Evolutionary conservation across 495 filamentous ascomycete species (phyloP), one percentile per base, ranked within the genome.

Genomic region (Aspergillus nidulans): DNA sequence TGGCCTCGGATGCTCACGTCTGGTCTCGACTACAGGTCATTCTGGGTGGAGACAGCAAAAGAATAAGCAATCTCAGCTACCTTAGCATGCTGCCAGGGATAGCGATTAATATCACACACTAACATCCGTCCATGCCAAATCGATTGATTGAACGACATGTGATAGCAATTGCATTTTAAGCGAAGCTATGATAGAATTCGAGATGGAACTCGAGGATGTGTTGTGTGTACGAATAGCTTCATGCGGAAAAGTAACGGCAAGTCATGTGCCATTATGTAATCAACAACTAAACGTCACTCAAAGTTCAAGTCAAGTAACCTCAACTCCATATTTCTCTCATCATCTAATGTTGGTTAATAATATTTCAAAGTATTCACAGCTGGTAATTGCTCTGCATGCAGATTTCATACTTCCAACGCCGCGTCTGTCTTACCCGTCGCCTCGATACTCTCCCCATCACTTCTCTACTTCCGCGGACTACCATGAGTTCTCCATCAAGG

Each of bases 401-500:
- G 24, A 30, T 28, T 16, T 21, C 25, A 21, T 36, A 40, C 4
- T 9, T 48, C 6, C 18, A 2, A 13, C 53, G 32, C 38, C 46
- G 26, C 40, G 8, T 49, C 12, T 36, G 30, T 42, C 25, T 23
- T 24, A 5, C 19, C 25, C 19, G 36, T 43, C 8, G n/a, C 42
- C 28, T 28, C 6, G 7, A 7, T 18, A 47, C 43, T 45, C 52
- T 1, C 5, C 38, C 7, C 12, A 1, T n/a, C 9, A n/a, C n/a
- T 4, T 20, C 52, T 57, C 39, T 24, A 23, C 43, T 40, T 26
- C 50, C 49, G 4, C 6, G 9, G 24, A 52, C 50, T 20, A 39
- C 15, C 20, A 74, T 76, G 69, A 73, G 63, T 48, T 63, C 68
- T 12, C 56, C 67, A 44, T 64, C 50, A 26, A 56, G 46, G n/a